Base-by-base conservation (phyloP, 331 rosid species). In the Acacia concinna region DNA sequence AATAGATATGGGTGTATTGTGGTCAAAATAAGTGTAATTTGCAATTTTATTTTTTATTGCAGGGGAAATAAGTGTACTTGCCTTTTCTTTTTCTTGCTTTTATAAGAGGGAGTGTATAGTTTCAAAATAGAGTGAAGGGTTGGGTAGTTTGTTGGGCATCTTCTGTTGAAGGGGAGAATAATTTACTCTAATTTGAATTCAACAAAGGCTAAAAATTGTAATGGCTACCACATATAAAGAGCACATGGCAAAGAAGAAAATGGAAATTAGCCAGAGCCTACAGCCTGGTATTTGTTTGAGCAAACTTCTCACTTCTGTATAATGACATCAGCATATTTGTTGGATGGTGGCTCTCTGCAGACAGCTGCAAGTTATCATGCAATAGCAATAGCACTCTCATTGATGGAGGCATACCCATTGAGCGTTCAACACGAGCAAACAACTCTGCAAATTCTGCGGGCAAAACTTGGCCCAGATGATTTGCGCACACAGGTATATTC, bases 311-410 rank as follows among this genome's bases (percentile, higher is more conserved):
- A 40, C 66, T 27, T 51, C 66, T 73, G 68, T 44, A 69, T 71
- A 46, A 49, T 75, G 59, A 85, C 75, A 71, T 70, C 69, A 35
- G 62, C 67, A 57, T 73, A 68, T 71, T 73, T 63, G 44, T 85
- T 83, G 81, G 81, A 71, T 49, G 73, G 85, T 85, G 15, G 76
- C 79, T 71, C 66, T 78, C 74, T 86, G 84, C 93, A 96, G 99
- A 96, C 99, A 23, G 99, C 99, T 31, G 97, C 99, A 71, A 96
- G 98, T 84, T 96, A 96, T 87, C 99, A 96, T 43, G 99, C 99
- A 57, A 93, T 96, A 81, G 99, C 99, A 68, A 91, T 96, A 57
- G 97, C 99, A 35, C 99, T 93, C 64, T 96, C 99, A 13, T 87
- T 96, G 86, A 96, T 96, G 99, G 98, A 96, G 86, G 99, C 99